Evolutionary conservation across 352 stramenopile genomes (phyloP).

Genomic region (Blastocystis sp.): DNA sequence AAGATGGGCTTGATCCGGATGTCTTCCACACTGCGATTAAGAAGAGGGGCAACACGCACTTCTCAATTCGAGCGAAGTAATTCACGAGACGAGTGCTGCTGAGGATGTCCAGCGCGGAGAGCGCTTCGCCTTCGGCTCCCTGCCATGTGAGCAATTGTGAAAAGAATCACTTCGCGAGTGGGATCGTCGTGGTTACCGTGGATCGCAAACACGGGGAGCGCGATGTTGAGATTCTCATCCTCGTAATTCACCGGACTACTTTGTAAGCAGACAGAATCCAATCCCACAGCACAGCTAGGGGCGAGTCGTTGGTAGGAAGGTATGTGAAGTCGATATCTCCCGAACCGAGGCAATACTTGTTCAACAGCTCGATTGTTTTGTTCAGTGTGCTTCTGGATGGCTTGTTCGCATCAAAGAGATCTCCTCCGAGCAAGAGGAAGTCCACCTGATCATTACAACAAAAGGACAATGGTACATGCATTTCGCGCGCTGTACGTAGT

Average conservation of each 20-base stretch:
- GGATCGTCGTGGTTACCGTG: conserved; percentile 99
- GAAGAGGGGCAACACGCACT: conserved; percentile 58
- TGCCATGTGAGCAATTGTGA: conserved; percentile 22
- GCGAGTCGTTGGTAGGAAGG: conserved; percentile 42
- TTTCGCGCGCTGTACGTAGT: conserved; percentile 74
- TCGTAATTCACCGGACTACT: conserved; percentile 89
- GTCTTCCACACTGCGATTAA: conserved; percentile 82
- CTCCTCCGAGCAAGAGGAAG: conserved; percentile 88
- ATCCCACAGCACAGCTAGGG: conserved; percentile 42
- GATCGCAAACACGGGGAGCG: conserved; percentile 94
- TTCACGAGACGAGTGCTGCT: conserved; percentile 92
- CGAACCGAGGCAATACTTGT: conserved; percentile 86
- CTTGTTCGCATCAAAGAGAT: conserved; percentile 99
- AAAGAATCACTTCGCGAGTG: conserved; percentile 78
- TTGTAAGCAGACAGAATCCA: not conserved
- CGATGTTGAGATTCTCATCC: conserved; percentile 85
- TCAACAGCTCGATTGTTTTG: conserved; percentile 92
- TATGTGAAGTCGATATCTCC: conserved; percentile 74
- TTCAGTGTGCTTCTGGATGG: conserved; percentile 89
- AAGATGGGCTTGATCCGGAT: conserved; percentile 91
- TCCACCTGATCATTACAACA: conserved; percentile 79
- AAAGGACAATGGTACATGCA: conserved; percentile 72
- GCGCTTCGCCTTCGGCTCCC: conserved; percentile 74
- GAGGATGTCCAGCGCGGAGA: conserved; percentile 91
- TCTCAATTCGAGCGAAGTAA: conserved; percentile 87